Conservation (phyloP, 768 basidiomycete species). For the Hygrocybe punicea region DNA sequence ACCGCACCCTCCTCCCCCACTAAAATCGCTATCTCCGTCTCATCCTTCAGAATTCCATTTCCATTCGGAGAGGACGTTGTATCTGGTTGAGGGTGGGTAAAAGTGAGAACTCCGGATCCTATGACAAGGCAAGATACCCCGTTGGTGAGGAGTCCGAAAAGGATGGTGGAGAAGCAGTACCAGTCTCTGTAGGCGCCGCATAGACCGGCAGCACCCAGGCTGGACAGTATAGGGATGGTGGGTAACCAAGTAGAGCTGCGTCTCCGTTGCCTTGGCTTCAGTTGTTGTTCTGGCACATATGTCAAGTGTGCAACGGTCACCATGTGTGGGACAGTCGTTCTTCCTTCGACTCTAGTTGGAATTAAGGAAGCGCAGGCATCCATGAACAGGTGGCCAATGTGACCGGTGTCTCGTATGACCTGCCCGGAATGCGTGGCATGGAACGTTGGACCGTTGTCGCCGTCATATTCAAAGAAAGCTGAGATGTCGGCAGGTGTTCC, state of each 20-base stretch:
- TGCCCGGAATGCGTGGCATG: slow-evolving; percentile 25
- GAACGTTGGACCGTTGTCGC: slow-evolving; percentile 25
- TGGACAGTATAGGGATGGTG: not conserved
- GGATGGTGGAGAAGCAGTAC: slow-evolving; percentile 31
- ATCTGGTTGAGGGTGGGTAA: slow-evolving; percentile 16
- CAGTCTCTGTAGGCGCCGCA: slow-evolving; percentile 30
- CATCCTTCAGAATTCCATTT: slow-evolving; percentile 26
- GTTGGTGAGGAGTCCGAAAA: slow-evolving; percentile 32
- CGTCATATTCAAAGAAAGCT: slow-evolving; percentile 24
- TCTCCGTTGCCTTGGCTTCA: too few relatives aligned
- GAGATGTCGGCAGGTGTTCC: slow-evolving; percentile 32
- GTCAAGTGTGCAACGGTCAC: slow-evolving; percentile 23
- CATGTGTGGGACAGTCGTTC: slow-evolving; percentile 8
- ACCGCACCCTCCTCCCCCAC: slow-evolving; percentile 24
- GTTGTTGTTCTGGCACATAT: not conserved
- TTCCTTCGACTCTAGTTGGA: slow-evolving; percentile 7
- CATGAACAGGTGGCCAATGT: slow-evolving; percentile 26
- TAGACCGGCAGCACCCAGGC: slow-evolving; percentile 16
- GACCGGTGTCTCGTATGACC: slow-evolving; percentile 24
- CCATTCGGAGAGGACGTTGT: slow-evolving; percentile 21
- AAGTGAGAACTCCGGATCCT: slow-evolving; percentile 25
- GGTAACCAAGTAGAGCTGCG: too few relatives aligned
- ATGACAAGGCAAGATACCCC: slow-evolving; percentile 29
- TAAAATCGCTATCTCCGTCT: slow-evolving; percentile 21
- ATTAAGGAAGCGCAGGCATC: slow-evolving; percentile 16